phyloP scores from a whole-genome alignment of 1,139 yeast species.

The Blastobotrys raffinosifermentans region DNA sequence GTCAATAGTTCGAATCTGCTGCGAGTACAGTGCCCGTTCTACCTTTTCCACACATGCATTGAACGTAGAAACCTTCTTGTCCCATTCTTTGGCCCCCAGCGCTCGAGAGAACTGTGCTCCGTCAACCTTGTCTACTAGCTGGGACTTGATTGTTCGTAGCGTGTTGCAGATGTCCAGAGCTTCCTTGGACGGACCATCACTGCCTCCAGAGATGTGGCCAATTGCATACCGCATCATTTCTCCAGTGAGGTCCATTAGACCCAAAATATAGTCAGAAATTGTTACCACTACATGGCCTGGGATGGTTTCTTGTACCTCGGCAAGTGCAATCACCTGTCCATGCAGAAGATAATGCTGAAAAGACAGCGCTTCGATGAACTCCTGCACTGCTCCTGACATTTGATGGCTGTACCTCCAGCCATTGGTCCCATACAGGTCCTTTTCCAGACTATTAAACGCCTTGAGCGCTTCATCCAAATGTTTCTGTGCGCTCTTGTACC shows the following conservation, averaged over 20 bases:
- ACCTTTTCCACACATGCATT: slow-evolving; percentile 21
- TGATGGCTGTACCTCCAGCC: slow-evolving; percentile 19
- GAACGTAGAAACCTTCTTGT: slow-evolving; percentile 21
- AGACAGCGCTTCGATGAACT: slow-evolving; percentile 39
- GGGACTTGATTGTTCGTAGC: slow-evolving; percentile 1
- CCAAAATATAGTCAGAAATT: slow-evolving; percentile 36
- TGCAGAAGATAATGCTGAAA: slow-evolving; percentile 32
- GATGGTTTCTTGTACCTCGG: slow-evolving; percentile 10
- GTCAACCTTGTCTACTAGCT: slow-evolving; percentile 5
- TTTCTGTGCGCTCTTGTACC: slow-evolving; percentile 4
- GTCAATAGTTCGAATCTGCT: slow-evolving; percentile 1
- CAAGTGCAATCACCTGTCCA: slow-evolving; percentile 13
- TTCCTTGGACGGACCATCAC: background rate
- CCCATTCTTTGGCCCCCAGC: slow-evolving; percentile 14
- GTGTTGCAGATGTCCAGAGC: slow-evolving; percentile 4
- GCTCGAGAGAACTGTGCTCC: background rate
- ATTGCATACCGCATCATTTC: slow-evolving; percentile 40
- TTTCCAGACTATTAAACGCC: slow-evolving; percentile 8
- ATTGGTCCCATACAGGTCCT: slow-evolving; percentile 8
- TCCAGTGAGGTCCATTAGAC: slow-evolving; percentile 41
- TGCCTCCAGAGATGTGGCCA: slow-evolving; percentile 13
- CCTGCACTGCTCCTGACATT: slow-evolving; percentile 30
- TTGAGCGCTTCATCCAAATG: background rate
- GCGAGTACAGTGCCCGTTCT: slow-evolving; percentile 20
- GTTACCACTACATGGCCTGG: slow-evolving; percentile 15